phyloP scores from a whole-genome alignment of 2,329 filamentous ascomycete genomes.

The Leptosphaerulina australis region DNA sequence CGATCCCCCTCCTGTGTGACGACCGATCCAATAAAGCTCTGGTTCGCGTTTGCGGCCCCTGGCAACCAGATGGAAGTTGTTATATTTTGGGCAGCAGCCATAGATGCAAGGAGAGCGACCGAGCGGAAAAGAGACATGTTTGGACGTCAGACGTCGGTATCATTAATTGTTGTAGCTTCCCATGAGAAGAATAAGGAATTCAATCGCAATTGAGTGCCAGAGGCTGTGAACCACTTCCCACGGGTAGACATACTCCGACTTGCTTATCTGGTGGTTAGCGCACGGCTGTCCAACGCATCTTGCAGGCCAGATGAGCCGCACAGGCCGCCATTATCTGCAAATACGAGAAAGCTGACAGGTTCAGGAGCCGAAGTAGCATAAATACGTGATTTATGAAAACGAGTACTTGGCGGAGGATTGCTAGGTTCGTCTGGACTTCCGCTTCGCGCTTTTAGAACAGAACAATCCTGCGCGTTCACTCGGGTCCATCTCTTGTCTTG shows the following conservation, averaged over 20 bases:
- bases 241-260: background rate
- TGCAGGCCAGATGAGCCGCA: conserved; percentile 23
- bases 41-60: conserved; percentile 14
- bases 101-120: conserved; percentile 28
- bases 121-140: conserved; percentile 33
- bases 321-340: conserved; percentile 9
- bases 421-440: background rate
- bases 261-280: conserved; percentile 6
- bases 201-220: background rate
- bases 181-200: background rate
- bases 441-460: background rate
- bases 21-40: conserved; percentile 31
- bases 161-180: too few relatives aligned
- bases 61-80: conserved; percentile 42
- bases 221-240: background rate
- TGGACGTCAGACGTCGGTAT: background rate
- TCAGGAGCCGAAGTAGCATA: conserved; percentile 4
- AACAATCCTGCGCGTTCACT: too few relatives aligned
- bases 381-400: background rate
- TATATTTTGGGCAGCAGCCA: conserved; percentile 31
- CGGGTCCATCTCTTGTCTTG: too few relatives aligned
- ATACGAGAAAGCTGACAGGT: background rate
- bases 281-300: conserved; percentile 23
- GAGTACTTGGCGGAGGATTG: background rate
- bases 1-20: conserved; percentile 27